A percentile compares a stretch with the other conserved stretches of the same genome.
Evolutionary conservation across 257 asterid species (phyloP).

Genomic region (Solanum rostratum): DNA sequence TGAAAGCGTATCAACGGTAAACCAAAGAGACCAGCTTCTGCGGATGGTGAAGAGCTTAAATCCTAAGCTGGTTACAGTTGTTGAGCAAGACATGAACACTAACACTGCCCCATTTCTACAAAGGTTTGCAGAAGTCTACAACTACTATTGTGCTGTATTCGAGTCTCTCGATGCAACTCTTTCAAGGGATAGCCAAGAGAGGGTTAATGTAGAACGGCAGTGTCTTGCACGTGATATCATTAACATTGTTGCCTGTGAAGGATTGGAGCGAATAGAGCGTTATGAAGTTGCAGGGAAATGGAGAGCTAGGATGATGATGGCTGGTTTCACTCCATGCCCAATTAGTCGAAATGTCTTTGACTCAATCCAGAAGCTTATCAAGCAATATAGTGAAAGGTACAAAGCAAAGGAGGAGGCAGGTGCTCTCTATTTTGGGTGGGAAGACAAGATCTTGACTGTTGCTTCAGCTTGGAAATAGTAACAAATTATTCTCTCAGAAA

Average conservation of each 20-base stretch:
- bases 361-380: constrained; percentile 49
- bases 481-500: neutral
- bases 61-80: constrained; percentile 78
- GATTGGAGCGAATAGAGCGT: constrained; percentile 82
- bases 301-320: constrained; percentile 98
- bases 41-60: constrained; percentile 77
- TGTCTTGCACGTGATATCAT: constrained; percentile 90
- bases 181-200: constrained; percentile 57
- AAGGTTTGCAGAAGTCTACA: constrained; percentile 71
- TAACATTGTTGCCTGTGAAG: constrained; percentile 83
- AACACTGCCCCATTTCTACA: constrained; percentile 75
- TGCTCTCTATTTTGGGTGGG: constrained; percentile 91
- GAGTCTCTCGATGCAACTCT: constrained; percentile 86
- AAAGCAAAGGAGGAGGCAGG: constrained; percentile 59
- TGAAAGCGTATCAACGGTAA: constrained; percentile 77
- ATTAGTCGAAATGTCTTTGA: constrained; percentile 44
- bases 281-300: constrained; percentile 95
- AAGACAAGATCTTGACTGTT: constrained; percentile 63
- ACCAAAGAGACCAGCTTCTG: constrained; percentile 75
- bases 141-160: constrained; percentile 68
- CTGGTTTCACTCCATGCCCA: constrained; percentile 62
- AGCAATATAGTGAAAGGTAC: constrained; percentile 57
- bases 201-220: constrained; percentile 83
- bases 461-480: constrained; percentile 71
- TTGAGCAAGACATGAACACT: constrained; percentile 85